phyloP scores from a whole-genome alignment of 2,329 filamentous ascomycete species.

The Pseudogymnoascus sp. region DNA sequence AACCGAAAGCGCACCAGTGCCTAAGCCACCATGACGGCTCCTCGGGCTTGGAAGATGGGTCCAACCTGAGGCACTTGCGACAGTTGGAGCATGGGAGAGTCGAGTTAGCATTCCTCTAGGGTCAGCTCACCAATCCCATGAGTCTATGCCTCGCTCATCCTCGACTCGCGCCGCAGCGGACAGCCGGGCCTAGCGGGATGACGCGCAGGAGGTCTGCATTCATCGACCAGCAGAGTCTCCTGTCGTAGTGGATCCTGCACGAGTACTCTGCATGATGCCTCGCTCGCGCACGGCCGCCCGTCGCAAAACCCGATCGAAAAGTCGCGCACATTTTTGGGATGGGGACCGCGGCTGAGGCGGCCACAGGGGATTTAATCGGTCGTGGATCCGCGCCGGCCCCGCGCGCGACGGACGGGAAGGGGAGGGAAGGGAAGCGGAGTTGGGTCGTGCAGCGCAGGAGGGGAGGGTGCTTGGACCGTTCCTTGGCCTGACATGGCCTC shows the following conservation, averaged over 20 bases:
- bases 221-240: background rate
- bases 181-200: conserved; percentile 7
- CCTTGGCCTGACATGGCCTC: background rate
- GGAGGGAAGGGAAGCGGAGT: background rate
- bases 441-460: background rate
- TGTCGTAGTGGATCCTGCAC: background rate
- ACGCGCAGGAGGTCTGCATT: conserved; percentile 7
- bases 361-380: conserved; percentile 4
- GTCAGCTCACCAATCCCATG: background rate
- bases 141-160: background rate
- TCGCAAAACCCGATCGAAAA: background rate
- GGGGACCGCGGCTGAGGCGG: background rate
- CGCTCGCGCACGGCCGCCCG: background rate
- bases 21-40: background rate
- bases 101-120: background rate
- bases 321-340: background rate
- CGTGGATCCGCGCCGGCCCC: conserved; percentile 4
- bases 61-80: background rate
- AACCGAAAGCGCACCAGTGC: background rate
- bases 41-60: background rate
- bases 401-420: background rate
- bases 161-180: conserved; percentile 6
- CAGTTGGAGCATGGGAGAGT: background rate
- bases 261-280: background rate
- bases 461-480: conserved; percentile 7